Conservation (phyloP, 192 early-diverging fungal genomes). For the Entophlyctis luteolus region DNA sequence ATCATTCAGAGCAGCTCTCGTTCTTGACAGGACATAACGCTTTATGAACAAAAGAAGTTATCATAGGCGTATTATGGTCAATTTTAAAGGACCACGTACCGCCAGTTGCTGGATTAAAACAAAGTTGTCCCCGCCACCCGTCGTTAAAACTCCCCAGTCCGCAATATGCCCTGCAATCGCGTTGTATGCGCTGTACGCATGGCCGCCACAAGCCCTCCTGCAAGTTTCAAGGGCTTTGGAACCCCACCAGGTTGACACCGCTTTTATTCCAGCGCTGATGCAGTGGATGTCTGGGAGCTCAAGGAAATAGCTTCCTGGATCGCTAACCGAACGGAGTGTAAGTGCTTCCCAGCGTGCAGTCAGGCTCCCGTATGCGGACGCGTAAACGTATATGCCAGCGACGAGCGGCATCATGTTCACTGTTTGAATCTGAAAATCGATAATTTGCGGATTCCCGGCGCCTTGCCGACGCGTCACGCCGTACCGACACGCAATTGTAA, state of each 20-base stretch:
- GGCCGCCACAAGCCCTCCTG: slow-evolving; percentile 45
- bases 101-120: slow-evolving; percentile 48
- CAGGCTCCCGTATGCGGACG: not conserved
- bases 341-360: not conserved
- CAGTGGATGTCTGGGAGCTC: slow-evolving; percentile 22
- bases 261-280: slow-evolving; percentile 18
- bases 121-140: slow-evolving; percentile 51
- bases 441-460: slow-evolving; percentile 57
- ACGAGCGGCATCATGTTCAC: slow-evolving; percentile 51
- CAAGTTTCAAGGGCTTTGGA: slow-evolving; percentile 11
- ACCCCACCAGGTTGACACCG: slow-evolving; percentile 26
- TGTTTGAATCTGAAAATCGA: slow-evolving; percentile 65
- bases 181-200: slow-evolving; percentile 67
- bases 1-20: not conserved
- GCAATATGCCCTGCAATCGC: slow-evolving; percentile 55
- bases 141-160: slow-evolving; percentile 63
- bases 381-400: slow-evolving; percentile 22
- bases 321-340: not conserved
- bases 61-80: too few relatives aligned
- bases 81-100: not conserved
- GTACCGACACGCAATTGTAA: slow-evolving; percentile 15
- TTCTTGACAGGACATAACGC: not conserved
- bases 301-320: not conserved
- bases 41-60: not conserved
- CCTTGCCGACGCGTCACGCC: slow-evolving; percentile 62